Evolutionary conservation across 2,329 filamentous ascomycete species (phyloP), one percentile per base, ranked within the genome.

Genomic region (Massarina eburnea): DNA sequence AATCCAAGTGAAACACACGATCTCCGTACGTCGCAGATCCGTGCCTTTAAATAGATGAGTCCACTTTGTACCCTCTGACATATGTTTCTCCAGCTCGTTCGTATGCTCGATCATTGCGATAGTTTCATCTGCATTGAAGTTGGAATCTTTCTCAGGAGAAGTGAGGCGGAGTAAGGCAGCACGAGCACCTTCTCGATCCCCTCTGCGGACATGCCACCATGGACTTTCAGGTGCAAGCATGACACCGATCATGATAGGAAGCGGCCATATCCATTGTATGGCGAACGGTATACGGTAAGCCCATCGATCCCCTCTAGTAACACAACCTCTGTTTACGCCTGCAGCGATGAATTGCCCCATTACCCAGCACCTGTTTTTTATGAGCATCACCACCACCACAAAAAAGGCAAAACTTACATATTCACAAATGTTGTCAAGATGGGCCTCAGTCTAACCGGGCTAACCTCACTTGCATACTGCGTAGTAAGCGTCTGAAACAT

Each of bases 101-200:
- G 90, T 95, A 62, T 94, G 88, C 3, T 89, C 82, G 83, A 96
- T 95, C 88, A 95, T 92, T 54, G 88, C 84, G 49, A 95, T 79
- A 0, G 88, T 94, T 8, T 64, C 58, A 37, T 64, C 62, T 8
- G 56, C 51, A 19, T 65, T 59, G 47, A 61, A 61, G 20, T 84
- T 80, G 0, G 82, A 83, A 49, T 89, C 82, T 35, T 75, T 74
- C 49, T 81, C 74, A 4, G 75, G 61, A 54, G 79, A 84, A 1
- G 85, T 88, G 19, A 89, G 73, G 3, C 85, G 81, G 38, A 85
- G 71, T 17, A 89, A 75, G 2, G 84, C 75, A 29, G 74, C 71
- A 69, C 85, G 85, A 17, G 86, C 86, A 14, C 85, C 82, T 4
- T 81, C 79, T 29, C 80, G 71, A 34, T 77, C 78, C 19, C 82